phyloP scores from a whole-genome alignment of 306 rosid genomes.

The Cucurbita pepo region DNA sequence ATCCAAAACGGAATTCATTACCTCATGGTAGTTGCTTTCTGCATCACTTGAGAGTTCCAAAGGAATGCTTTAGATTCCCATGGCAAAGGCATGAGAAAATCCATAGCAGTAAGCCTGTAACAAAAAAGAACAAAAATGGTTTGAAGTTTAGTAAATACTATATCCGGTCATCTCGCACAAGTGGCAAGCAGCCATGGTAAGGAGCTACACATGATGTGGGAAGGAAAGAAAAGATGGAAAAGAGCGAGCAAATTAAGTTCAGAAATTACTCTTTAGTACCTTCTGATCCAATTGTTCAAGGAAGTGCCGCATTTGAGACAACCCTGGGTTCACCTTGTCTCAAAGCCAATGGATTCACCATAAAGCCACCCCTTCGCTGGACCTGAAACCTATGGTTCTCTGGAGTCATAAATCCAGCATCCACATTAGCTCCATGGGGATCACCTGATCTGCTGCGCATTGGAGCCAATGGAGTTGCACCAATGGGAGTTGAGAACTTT shows the following conservation, averaged over 20 bases:
- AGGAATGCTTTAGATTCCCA: background rate
- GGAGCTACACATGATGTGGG: too few relatives aligned
- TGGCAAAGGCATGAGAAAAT: background rate
- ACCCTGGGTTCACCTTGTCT: conserved; percentile 29
- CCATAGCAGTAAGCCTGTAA: background rate
- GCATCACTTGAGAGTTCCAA: too few relatives aligned
- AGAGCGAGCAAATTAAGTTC: background rate
- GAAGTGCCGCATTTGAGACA: background rate
- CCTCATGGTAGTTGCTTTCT: background rate
- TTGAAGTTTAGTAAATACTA: background rate
- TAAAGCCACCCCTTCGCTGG: conserved; percentile 52
- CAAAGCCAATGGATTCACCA: conserved; percentile 78
- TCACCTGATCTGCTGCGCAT: conserved; percentile 17
- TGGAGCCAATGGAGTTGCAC: conserved; percentile 28
- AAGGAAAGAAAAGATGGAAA: background rate
- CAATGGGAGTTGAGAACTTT: conserved; percentile 27
- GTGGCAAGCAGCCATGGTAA: too few relatives aligned
- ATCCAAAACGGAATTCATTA: background rate
- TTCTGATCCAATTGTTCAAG: background rate
- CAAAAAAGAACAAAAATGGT: background rate
- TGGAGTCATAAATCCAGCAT: background rate
- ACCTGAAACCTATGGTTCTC: conserved; percentile 32
- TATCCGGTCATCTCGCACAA: background rate
- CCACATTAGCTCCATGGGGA: conserved; percentile 20
- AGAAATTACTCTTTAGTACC: background rate